phyloP scores from a whole-genome alignment of 768 basidiomycete genomes.

The Mycena filopes region DNA sequence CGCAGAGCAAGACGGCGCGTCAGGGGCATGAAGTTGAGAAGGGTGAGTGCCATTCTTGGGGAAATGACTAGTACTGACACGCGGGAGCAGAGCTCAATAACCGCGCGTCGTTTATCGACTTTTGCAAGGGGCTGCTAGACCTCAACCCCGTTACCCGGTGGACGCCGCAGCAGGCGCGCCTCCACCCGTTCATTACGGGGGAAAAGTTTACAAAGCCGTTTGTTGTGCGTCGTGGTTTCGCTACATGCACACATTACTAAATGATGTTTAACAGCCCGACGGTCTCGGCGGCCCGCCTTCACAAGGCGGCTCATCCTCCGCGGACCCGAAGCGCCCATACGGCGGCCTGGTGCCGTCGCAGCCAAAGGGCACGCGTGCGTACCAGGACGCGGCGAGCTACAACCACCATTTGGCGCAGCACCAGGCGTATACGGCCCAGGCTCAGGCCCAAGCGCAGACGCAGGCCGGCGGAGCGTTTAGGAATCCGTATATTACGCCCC shows the following conservation, averaged over 20 bases:
- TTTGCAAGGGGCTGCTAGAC: conserved; percentile 93
- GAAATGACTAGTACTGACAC: no score
- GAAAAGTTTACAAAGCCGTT: conserved; percentile 94
- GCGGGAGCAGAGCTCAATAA: conserved; percentile 95
- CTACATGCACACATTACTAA: neutral
- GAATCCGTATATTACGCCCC: conserved; percentile 82
- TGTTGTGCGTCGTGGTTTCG: conserved; percentile 61
- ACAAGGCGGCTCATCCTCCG: conserved; percentile 43
- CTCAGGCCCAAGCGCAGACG: conserved; percentile 76
- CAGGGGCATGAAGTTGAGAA: conserved; percentile 90
- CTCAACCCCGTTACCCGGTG: conserved; percentile 95
- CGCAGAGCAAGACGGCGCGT: conserved; percentile 80
- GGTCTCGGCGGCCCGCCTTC: conserved; percentile 46
- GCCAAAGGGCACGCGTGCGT: conserved; percentile 85
- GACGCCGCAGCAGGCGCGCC: conserved; percentile 95
- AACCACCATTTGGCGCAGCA: conserved; percentile 95
- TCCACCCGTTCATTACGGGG: conserved; percentile 98
- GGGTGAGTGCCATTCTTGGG: conserved; percentile 71
- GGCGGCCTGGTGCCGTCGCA: conserved; percentile 94
- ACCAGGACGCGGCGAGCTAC: conserved; percentile 92
- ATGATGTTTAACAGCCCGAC: conserved; percentile 56
- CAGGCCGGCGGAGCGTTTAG: conserved; percentile 79
- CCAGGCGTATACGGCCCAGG: conserved; percentile 91
- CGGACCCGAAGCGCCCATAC: conserved; percentile 88
- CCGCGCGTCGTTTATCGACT: conserved; percentile 95